Base-by-base conservation (phyloP, 306 rosid species). In the Corylus avellana region DNA sequence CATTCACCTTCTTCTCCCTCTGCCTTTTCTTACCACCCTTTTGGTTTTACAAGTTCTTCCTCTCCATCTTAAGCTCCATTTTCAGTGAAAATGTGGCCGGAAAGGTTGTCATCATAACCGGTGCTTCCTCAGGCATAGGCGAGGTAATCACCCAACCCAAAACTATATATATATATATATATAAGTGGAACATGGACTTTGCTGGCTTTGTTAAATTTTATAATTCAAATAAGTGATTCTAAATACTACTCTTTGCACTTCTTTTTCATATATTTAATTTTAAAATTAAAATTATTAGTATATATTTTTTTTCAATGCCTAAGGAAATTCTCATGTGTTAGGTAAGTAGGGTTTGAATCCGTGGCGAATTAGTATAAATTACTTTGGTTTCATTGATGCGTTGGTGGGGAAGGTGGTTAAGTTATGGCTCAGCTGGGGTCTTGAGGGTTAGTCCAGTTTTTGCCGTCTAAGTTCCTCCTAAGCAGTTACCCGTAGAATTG, bases 51-150 rank as follows among this genome's bases (percentile, higher is more conserved):
- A 88, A 74, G 75, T 63, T 81, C 74, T 82, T 87, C 77, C 68
- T 80, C 59, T 88, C 78, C 44, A 66, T 64, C 58, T 3, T 89
- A 1, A 71, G 44, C 66, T 66, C 44, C 57, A 16, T 88, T 47
- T 83, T 87, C 86, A 22, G 25, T 12, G 95, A 92, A 82, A 79
- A 84, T 72, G 72, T 91, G 8, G 35, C 89, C 6, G 89, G 90
- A 17, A 89, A 92, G 75, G 96, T 92, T 50, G 82, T 92, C 77
- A 86, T 89, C 73, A 88, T 92, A 67, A 91, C 94, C 7, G 90
- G 96, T 35, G 94, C 96, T 78, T 91, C 92, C 77, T 92, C 94
- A 5, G 86, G 89, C 8, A 86, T 86, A 16, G 89, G 89, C n/a
- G 84, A 88, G 86, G 91, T 88, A 78, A 4, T 18, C 2, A 46